Evolutionary conservation across 106 monocot genomes (phyloP).

Genomic region (Cymbidium sinense): DNA sequence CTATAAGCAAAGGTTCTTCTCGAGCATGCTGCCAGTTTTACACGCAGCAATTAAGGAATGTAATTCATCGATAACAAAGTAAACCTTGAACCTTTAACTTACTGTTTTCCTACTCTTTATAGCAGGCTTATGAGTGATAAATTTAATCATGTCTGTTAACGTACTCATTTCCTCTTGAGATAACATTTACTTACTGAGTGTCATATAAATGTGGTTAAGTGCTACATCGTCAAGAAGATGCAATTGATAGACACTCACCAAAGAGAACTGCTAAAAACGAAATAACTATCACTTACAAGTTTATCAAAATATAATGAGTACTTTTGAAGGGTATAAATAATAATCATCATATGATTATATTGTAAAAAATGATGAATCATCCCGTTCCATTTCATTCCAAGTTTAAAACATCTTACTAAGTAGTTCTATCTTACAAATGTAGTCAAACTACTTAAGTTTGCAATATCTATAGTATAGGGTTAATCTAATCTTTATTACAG

Average conservation of each 20-base stretch:
- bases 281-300: neutral
- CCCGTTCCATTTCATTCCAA: neutral
- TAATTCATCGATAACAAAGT: constrained; percentile 50
- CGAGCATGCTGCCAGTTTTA: constrained; percentile 55
- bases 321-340: neutral
- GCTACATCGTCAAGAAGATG: neutral
- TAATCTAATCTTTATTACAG: neutral
- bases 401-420: neutral
- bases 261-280: neutral
- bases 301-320: neutral
- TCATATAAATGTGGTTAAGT: neutral
- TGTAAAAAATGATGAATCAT: neutral
- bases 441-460: neutral
- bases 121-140: neutral
- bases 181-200: neutral
- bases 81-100: neutral
- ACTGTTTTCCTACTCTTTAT: neutral
- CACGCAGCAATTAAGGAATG: constrained; percentile 60
- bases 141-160: neutral
- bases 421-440: neutral
- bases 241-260: neutral
- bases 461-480: neutral
- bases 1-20: constrained; percentile 80
- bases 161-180: neutral
- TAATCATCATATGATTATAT: neutral